Conservation (phyloP, 1,284 basidiomycete genomes). For the Macrocystidia cucumis region DNA sequence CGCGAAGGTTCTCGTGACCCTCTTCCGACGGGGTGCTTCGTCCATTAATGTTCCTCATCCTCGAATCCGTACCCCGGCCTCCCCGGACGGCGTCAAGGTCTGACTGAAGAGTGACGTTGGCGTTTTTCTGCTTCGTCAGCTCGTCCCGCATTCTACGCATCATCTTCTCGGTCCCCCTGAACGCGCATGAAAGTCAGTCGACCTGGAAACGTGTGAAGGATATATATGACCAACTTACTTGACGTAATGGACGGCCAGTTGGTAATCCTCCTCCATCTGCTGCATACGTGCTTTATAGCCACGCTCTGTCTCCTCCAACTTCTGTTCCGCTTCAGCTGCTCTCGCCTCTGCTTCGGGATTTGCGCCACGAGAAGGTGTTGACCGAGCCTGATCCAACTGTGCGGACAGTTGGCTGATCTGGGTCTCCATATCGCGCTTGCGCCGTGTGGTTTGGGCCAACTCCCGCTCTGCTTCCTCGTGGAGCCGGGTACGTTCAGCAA, state of each 20-base stretch:
- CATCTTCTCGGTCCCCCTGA: constrained; percentile 97
- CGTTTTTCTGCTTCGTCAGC: constrained; percentile 80
- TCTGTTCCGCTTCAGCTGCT: constrained; percentile 61
- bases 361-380: constrained; percentile 35
- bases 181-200: constrained; percentile 8
- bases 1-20: constrained; percentile 55
- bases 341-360: constrained; percentile 45
- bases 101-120: constrained; percentile 71
- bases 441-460: constrained; percentile 51
- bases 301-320: constrained; percentile 73
- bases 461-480: constrained; percentile 73
- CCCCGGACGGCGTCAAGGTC: constrained; percentile 71
- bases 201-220: constrained; percentile 12
- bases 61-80: constrained; percentile 44
- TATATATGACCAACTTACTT: constrained; percentile 54
- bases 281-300: constrained; percentile 69
- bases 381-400: constrained; percentile 58
- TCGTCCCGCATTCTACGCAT: constrained; percentile 96
- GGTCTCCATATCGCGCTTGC: constrained; percentile 68
- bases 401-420: constrained; percentile 57
- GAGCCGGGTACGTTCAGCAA: constrained; percentile 64
- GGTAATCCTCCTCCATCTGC: constrained; percentile 93
- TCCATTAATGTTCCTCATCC: constrained; percentile 63
- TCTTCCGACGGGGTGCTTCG: constrained; percentile 77
- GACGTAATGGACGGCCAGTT: constrained; percentile 86